Evolutionary conservation across 2,329 filamentous ascomycete genomes (phyloP), one percentile per base, ranked within the genome.

Genomic region (Penicillium expansum): DNA sequence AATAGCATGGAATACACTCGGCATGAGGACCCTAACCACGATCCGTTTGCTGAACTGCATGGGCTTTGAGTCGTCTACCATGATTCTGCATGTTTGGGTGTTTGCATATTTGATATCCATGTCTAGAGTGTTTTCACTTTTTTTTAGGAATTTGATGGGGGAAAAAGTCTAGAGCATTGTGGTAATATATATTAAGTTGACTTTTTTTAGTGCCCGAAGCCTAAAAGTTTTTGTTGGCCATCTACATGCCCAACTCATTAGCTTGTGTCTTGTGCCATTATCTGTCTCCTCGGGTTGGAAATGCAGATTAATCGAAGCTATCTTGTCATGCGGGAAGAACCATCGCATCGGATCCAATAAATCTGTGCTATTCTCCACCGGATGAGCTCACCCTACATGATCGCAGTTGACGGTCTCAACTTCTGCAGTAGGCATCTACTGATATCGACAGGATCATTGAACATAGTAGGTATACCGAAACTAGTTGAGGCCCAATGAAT

Each of bases 1-100:
- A 72, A 79, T 50, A 67, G 63, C 30, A 79, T 83, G 57, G 86
- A 89, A 72, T 87, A 88, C 71, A 78, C 79, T 13, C 79, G 84
- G 41, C 80, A 82, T 60, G 64, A 62, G 5, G 80, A 87, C 62
- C 52, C 79, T 1, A 70, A 61, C 3, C 66, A 74, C 18, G 86
- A 88, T 71, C 82, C 82, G 0, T 88, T 86, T 76, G 80, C 82
- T 16, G 70, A 71, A 60, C 20, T 69, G 5, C 52, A 63, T 56
- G 66, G 61, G 5, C 35, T 67, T 41, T 63, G 56, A 52, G 32
- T 22, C 11, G 2, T 18, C 3, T 5, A 16, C 20, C 9, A 35
- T 22, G 18, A 4, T 47, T 5, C 5, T 22, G 8, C 6, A 13
- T 47, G 8, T 2, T 33, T n/a, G n/a, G n/a, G n/a, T n/a, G n/a